Conservation (phyloP, 495 filamentous ascomycete genomes). For the Lophium mytilinum region DNA sequence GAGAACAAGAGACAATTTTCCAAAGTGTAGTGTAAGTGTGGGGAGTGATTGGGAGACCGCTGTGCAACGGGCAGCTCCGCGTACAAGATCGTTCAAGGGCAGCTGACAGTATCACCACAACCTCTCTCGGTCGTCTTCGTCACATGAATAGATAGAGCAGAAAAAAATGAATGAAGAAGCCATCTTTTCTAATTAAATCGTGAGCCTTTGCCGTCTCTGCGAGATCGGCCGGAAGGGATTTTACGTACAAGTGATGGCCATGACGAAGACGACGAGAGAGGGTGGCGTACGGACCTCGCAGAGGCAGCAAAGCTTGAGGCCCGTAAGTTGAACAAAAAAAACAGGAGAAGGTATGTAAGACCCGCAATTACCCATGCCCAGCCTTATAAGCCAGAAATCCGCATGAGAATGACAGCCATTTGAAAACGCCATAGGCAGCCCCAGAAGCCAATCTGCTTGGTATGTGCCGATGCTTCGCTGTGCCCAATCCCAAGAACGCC, state of each 20-base stretch:
- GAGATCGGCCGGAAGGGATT: slow-evolving; percentile 28
- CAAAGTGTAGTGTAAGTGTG: slow-evolving; percentile 24
- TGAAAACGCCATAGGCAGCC: slow-evolving; percentile 20
- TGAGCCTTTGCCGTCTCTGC: slow-evolving; percentile 21
- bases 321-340: slow-evolving; percentile 7
- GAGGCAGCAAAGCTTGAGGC: slow-evolving; percentile 15
- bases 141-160: slow-evolving; percentile 15
- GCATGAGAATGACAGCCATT: slow-evolving; percentile 11
- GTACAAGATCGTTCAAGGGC: no score
- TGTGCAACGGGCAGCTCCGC: no score
- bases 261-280: slow-evolving; percentile 31
- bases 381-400: slow-evolving; percentile 11
- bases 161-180: slow-evolving; percentile 13
- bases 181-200: slow-evolving; percentile 26
- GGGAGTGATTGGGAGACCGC: slow-evolving; percentile 15
- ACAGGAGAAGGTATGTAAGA: slow-evolving; percentile 18
- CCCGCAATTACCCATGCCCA: slow-evolving; percentile 16
- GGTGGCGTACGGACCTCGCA: slow-evolving; percentile 14
- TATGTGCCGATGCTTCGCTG: slow-evolving; percentile 26
- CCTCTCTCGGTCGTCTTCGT: slow-evolving; percentile 22
- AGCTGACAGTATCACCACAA: neutral
- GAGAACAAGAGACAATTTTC: slow-evolving; percentile 9
- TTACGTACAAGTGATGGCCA: slow-evolving; percentile 36
- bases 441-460: slow-evolving; percentile 13
- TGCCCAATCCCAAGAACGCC: slow-evolving; percentile 15